Conservation (phyloP, 2,329 filamentous ascomycete genomes). For the Apiospora kogelbergensis region DNA sequence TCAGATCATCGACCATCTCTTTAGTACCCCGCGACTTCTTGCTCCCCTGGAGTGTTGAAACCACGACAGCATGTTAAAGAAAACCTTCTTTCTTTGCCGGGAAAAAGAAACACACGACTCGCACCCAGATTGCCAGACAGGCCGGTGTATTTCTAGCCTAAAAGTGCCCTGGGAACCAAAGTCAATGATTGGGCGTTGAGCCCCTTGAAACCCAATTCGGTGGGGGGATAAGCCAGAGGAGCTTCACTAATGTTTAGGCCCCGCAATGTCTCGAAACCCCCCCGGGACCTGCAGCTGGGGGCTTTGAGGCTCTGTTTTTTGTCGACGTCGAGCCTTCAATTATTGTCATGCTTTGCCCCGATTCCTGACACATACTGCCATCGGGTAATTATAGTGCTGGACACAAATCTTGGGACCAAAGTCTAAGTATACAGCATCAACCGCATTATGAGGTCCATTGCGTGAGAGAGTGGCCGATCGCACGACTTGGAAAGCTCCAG, state of each 20-base stretch:
- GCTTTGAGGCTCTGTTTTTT: neutral
- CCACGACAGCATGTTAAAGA: neutral
- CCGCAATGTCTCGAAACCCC: neutral
- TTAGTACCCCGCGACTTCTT: neutral
- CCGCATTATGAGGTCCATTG: neutral
- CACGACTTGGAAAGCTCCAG: neutral
- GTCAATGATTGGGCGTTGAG: neutral
- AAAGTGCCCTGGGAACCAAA: neutral
- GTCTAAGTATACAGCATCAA: neutral
- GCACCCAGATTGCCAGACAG: neutral
- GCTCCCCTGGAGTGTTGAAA: neutral
- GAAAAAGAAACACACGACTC: neutral
- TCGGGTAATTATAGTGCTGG: too few relatives aligned
- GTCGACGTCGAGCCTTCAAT: too few relatives aligned
- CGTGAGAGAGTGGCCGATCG: neutral
- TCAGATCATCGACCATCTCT: neutral
- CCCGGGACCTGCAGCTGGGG: neutral
- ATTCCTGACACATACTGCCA: too few relatives aligned
- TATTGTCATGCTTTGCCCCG: too few relatives aligned
- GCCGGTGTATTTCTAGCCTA: neutral
- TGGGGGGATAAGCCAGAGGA: neutral
- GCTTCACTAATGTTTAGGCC: constrained; percentile 5
- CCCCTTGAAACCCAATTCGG: neutral
- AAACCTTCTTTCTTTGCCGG: neutral
- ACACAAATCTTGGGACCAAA: too few relatives aligned